Percentiles rank a stretch among this genome's conserved stretches.
Evolutionary conservation across 2,329 filamentous ascomycete genomes (phyloP).

Genomic region (Exophiala sp.): DNA sequence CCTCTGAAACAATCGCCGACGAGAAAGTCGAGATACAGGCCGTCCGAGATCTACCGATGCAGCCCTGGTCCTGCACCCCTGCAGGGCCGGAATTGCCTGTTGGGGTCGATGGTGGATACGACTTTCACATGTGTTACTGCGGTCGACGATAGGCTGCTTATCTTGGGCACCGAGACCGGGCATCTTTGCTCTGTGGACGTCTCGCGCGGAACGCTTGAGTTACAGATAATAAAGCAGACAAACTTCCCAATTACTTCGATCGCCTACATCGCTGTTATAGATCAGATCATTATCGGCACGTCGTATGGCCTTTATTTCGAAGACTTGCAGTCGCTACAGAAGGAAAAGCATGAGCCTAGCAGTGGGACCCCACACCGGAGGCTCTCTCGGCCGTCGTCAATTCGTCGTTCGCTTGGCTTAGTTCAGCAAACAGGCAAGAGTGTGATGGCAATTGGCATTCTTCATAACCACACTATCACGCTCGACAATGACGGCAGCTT

Average conservation of each 20-base stretch:
- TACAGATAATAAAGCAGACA: constrained; percentile 19
- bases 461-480: constrained; percentile 62
- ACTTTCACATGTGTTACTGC: constrained; percentile 73
- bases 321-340: constrained; percentile 11
- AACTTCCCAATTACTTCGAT: constrained; percentile 19
- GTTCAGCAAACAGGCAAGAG: constrained; percentile 28
- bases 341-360: not conserved
- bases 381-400: constrained; percentile 14
- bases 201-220: constrained; percentile 16
- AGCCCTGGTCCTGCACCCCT: constrained; percentile 60
- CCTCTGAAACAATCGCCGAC: constrained; percentile 52
- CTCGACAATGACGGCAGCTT: constrained; percentile 72
- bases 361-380: constrained; percentile 4
- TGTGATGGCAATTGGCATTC: constrained; percentile 63
- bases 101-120: constrained; percentile 73
- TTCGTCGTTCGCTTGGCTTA: constrained; percentile 25
- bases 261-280: constrained; percentile 9
- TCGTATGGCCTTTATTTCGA: constrained; percentile 19
- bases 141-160: constrained; percentile 65
- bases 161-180: constrained; percentile 81
- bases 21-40: constrained; percentile 52
- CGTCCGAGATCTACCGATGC: constrained; percentile 33
- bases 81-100: constrained; percentile 76
- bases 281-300: constrained; percentile 18
- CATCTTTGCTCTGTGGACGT: constrained; percentile 78